These are phyloP conservation scores for Aspergillus steynii DNA, from an alignment of 495 filamentous ascomycete genomes.

Conservation along the genomic window DNA sequence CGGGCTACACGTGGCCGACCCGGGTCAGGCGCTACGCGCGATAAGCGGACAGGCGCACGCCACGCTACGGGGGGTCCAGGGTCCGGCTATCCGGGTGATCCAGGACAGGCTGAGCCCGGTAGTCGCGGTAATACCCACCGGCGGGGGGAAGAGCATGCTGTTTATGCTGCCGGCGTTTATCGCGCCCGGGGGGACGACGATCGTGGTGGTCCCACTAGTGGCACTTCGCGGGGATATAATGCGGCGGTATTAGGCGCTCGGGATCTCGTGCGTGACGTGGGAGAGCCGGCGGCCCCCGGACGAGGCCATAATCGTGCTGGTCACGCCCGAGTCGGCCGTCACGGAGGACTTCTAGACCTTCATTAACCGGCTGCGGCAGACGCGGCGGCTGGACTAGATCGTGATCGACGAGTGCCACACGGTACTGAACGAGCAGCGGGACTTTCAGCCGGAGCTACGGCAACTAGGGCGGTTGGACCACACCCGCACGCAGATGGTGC, in stretches of 20 bases:
- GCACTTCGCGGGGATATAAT: slow-evolving; percentile 18
- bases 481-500: not conserved
- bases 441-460: not conserved
- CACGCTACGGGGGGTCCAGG: slow-evolving; percentile 1
- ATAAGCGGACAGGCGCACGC: too few relatives aligned
- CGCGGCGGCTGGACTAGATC: slow-evolving; percentile 16
- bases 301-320: slow-evolving; percentile 19
- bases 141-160: slow-evolving; percentile 22
- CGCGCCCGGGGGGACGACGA: not conserved
- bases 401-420: slow-evolving; percentile 23
- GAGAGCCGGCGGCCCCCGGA: slow-evolving; percentile 16
- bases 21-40: too few relatives aligned
- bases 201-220: slow-evolving; percentile 15
- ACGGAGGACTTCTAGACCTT: slow-evolving; percentile 16
- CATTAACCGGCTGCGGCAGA: slow-evolving; percentile 16
- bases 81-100: not conserved
- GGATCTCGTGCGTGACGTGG: slow-evolving; percentile 10
- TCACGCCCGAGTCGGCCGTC: slow-evolving; percentile 18
- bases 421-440: not conserved
- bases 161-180: slow-evolving; percentile 26
- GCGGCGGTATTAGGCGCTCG: slow-evolving; percentile 5
- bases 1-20: not conserved
- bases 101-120: not conserved
- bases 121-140: slow-evolving; percentile 18
- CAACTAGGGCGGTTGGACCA: not conserved